A percentile compares a stretch with the other conserved stretches of the same genome.
Conservation (phyloP, 2,329 filamentous ascomycete species). For the Cadophora malorum region DNA sequence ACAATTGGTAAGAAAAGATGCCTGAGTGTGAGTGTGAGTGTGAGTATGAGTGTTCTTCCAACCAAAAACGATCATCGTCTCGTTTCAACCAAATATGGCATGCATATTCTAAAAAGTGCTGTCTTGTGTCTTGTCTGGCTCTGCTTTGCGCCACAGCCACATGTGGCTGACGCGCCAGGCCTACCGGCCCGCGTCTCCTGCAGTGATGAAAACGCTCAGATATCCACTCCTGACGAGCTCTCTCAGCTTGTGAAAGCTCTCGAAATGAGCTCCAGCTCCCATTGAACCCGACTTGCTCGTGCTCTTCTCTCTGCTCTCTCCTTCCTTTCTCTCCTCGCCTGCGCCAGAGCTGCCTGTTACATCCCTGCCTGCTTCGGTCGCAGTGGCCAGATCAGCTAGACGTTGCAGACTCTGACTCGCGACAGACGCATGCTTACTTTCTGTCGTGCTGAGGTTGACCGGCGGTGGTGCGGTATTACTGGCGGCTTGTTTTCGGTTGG, state of each 20-base stretch:
- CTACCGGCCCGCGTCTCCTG: conserved; percentile 28
- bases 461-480: conserved; percentile 7
- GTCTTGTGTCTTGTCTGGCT: background rate
- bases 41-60: background rate
- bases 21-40: background rate
- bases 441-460: conserved; percentile 17
- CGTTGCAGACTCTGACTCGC: conserved; percentile 56
- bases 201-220: conserved; percentile 28
- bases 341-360: conserved; percentile 8
- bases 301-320: conserved; percentile 23
- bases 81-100: conserved; percentile 7
- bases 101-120: conserved; percentile 11
- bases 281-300: conserved; percentile 16
- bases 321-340: conserved; percentile 31
- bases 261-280: conserved; percentile 21
- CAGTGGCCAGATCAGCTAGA: conserved; percentile 58
- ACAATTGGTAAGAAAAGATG: conserved; percentile 6
- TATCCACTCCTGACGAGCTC: conserved; percentile 35
- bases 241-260: conserved; percentile 31
- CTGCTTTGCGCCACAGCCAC: background rate
- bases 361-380: conserved; percentile 35
- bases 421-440: conserved; percentile 36
- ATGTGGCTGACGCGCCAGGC: conserved; percentile 14
- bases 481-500: conserved; percentile 24
- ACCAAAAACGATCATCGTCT: background rate